phyloP scores from a whole-genome alignment of 768 basidiomycete genomes.

The Phlegmacium glaucopus region DNA sequence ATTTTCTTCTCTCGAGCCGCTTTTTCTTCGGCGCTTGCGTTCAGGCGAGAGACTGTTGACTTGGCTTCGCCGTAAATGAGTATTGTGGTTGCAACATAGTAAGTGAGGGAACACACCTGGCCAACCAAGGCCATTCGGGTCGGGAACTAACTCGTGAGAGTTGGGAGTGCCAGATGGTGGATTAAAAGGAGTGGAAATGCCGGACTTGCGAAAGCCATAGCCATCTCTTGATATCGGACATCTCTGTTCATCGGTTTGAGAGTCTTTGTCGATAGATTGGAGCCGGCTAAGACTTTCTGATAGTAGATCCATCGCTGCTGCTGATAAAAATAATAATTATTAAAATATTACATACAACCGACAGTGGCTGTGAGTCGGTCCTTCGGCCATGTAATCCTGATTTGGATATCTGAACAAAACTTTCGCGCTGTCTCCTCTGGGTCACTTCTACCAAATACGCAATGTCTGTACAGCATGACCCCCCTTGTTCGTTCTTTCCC shows the following conservation, averaged over 20 bases:
- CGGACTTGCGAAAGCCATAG: slow-evolving; percentile 80
- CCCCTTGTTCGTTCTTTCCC: slow-evolving; percentile 33
- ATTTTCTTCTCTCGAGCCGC: slow-evolving; percentile 72
- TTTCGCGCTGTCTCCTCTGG: slow-evolving; percentile 28
- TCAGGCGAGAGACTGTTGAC: slow-evolving; percentile 81
- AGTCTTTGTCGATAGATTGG: slow-evolving; percentile 14
- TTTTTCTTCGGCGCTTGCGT: slow-evolving; percentile 73
- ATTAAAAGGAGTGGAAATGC: slow-evolving; percentile 67
- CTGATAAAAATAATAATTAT: too few relatives aligned
- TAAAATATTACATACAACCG: too few relatives aligned
- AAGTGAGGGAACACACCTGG: slow-evolving; percentile 55
- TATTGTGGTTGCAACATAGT: background rate
- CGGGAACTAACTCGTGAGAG: slow-evolving; percentile 41
- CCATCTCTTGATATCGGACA: slow-evolving; percentile 58
- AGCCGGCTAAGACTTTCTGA: slow-evolving; percentile 46
- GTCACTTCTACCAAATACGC: slow-evolving; percentile 44
- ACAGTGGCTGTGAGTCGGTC: slow-evolving; percentile 21
- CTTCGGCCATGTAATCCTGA: slow-evolving; percentile 23
- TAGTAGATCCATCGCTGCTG: slow-evolving; percentile 35
- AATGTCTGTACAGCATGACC: slow-evolving; percentile 36
- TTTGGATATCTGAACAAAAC: slow-evolving; percentile 33
- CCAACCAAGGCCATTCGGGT: slow-evolving; percentile 86
- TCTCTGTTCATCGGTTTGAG: slow-evolving; percentile 6
- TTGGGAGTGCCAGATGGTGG: too few relatives aligned
- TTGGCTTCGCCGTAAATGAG: slow-evolving; percentile 54